Conservation (phyloP, 768 basidiomycete species). For the Tricholoma hemisulphureum region DNA sequence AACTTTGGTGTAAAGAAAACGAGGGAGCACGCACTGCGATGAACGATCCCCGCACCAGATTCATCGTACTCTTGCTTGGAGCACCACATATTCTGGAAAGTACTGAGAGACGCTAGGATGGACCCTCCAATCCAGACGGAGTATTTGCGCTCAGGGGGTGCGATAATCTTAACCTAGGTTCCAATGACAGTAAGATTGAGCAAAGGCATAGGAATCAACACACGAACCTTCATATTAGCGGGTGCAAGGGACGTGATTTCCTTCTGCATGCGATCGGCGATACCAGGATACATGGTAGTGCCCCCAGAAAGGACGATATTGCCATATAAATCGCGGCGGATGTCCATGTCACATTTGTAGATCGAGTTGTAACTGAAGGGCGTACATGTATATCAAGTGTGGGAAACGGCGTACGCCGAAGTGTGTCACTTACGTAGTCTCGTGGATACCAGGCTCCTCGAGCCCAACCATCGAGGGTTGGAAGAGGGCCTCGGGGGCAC, state of each 20-base stretch:
- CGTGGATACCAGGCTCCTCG: constrained; percentile 89
- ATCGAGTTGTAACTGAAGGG: constrained; percentile 72
- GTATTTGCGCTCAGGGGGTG: constrained; percentile 92
- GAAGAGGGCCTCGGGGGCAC: constrained; percentile 92
- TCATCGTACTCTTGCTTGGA: constrained; percentile 93
- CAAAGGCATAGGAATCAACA: background rate
- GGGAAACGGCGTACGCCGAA: constrained; percentile 2
- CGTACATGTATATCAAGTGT: too few relatives aligned
- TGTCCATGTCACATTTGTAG: constrained; percentile 84
- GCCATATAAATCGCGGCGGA: constrained; percentile 76
- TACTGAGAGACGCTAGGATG: constrained; percentile 83
- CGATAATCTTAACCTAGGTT: constrained; percentile 79
- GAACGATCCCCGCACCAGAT: constrained; percentile 74
- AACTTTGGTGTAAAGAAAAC: too few relatives aligned
- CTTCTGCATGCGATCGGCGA: constrained; percentile 94
- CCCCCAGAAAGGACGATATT: constrained; percentile 88
- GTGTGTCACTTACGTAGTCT: constrained; percentile 59
- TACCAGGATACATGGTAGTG: constrained; percentile 95
- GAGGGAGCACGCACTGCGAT: constrained; percentile 59
- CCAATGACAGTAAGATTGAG: background rate
- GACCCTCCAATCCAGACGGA: constrained; percentile 94
- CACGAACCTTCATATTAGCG: constrained; percentile 76
- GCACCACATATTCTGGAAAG: constrained; percentile 97
- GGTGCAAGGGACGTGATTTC: constrained; percentile 83
- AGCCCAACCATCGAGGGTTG: constrained; percentile 88